Base-by-base conservation (phyloP, 2,329 filamentous ascomycete species). In the Epichloe sibirici region DNA sequence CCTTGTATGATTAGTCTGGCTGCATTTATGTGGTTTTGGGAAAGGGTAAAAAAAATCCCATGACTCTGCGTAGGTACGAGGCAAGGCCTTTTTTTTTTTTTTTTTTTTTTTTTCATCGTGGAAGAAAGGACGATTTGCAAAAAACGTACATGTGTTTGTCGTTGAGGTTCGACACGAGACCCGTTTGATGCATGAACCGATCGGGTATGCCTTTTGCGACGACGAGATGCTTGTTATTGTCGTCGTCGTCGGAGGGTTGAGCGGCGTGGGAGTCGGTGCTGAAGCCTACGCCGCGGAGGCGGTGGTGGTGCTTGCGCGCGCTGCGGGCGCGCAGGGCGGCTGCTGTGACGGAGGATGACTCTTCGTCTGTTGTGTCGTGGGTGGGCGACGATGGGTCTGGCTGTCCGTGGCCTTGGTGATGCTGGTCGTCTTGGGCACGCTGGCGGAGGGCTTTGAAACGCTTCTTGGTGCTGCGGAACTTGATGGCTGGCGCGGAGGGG, bases 101-200 rank as follows among this genome's bases (percentile, higher is more conserved):
- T 3, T 31, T 21, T 21, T 21, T 21, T 21, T 21, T 3, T 31
- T 11, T 11, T 11, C 28, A 31, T 31, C 28, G 28, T 31, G 15
- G 23, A 43, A 31, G 12, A 1, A n/a, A n/a, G 37, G 4, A 39
- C 37, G 21, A 38, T 35, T 13, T 21, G 11, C 35, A 39, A 15
- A 3, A 39, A 52, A 57, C 84, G 82, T 77, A 91, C 87, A 91
- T 88, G 71, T 90, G 86, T 69, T 75, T 84, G 66, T 90, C 85
- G 56, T 83, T 76, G 23, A 79, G 65, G 52, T 86, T 83, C 37
- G 78, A 76, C 0, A 83, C 74, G 55, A 83, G 69, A 0, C 86
- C 86, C 0, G 84, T 89, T 66, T 88, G 85, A 53, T 82, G 79
- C 51, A 82, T 81, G 63, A 91, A 91, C 42, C 84, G 81, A 39